A percentile compares a stretch with the other conserved stretches of the same genome.
Conservation (phyloP, 2,329 filamentous ascomycete species). For the Aspergillus versicolor region DNA sequence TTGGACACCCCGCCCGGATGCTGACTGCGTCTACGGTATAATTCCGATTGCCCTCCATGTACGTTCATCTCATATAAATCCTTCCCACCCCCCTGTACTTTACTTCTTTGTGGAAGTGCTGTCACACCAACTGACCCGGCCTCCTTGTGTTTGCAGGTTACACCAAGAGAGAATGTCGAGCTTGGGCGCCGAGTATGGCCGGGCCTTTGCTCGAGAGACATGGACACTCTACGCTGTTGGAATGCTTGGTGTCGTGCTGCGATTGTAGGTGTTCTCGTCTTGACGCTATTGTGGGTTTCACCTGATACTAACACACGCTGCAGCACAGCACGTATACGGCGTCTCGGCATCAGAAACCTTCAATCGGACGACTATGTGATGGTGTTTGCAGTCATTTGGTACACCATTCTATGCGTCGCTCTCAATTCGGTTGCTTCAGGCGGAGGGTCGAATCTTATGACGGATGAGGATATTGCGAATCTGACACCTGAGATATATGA, state of each 20-base stretch:
- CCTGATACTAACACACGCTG: not conserved
- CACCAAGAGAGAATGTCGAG: conserved; percentile 28
- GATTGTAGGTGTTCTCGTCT: conserved; percentile 40
- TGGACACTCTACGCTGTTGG: conserved; percentile 43
- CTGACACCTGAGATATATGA: conserved; percentile 49
- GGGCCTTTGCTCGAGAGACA: conserved; percentile 36
- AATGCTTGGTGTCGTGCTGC: conserved; percentile 34
- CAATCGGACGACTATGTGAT: conserved; percentile 59
- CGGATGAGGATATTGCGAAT: conserved; percentile 43
- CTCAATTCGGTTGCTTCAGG: conserved; percentile 56
- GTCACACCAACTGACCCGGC: conserved; percentile 7
- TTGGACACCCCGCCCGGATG: not conserved
- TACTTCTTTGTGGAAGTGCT: not conserved
- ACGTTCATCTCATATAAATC: conserved; percentile 2
- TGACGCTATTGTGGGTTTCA: not conserved
- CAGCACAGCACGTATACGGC: conserved; percentile 41
- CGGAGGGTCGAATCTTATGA: conserved; percentile 62
- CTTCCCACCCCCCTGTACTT: conserved; percentile 4
- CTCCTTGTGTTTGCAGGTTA: conserved; percentile 17
- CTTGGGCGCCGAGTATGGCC: conserved; percentile 27
- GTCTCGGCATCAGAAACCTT: conserved; percentile 49
- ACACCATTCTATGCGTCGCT: conserved; percentile 55
- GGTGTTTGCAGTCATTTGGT: conserved; percentile 53
- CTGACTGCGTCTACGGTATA: not conserved
- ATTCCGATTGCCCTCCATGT: not conserved